Evolutionary conservation across 331 rosid genomes (phyloP), one percentile per base, ranked within the genome.

Genomic region (Telfairia occidentalis): DNA sequence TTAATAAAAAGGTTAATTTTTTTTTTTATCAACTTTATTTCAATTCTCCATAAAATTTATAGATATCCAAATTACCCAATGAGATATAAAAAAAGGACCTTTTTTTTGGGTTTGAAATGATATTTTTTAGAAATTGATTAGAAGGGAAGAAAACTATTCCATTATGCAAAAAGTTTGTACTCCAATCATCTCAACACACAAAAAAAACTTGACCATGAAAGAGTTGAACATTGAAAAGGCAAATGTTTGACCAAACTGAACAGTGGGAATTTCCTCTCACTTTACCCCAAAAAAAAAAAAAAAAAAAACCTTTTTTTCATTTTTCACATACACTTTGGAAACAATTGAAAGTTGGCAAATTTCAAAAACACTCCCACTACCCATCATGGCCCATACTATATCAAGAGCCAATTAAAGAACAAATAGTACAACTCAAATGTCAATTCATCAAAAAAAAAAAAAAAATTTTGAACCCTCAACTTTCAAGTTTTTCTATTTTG

Each of bases 141-240:
- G n/a, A n/a, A n/a, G 70, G 13, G 50, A 30, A 60, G 13, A 26
- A 32, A 35, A 64, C 7, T 18, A 64, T 64, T 32, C 29, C n/a
- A 64, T 35, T 1, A n/a, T 37, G 50, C n/a, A 1, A 65, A 67
- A 67, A 67, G 37, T 42, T 21, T 42, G 54, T 0, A 42, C 35
- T 65, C 50, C 52, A 67, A 67, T 67, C 74, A 67, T 66, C 54
- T 67, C 35, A 67, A 21, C 29, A 7, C 5, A 35, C n/a, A 64
- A 15, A 63, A 57, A 0, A 57, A 28, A 5, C 32, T 65, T 65
- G 73, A 65, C 49, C 72, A 65, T 35, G 1, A 9, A 40, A 35
- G 7, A 1, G 4, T 65, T 65, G 50, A 50, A 65, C 52, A 42
- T 67, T 23, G 12, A 42, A 42, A 67, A 42, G 74, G 6, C 37